phyloP scores from a whole-genome alignment of 2,329 filamentous ascomycete genomes.

The Trichothecium sympodiale region DNA sequence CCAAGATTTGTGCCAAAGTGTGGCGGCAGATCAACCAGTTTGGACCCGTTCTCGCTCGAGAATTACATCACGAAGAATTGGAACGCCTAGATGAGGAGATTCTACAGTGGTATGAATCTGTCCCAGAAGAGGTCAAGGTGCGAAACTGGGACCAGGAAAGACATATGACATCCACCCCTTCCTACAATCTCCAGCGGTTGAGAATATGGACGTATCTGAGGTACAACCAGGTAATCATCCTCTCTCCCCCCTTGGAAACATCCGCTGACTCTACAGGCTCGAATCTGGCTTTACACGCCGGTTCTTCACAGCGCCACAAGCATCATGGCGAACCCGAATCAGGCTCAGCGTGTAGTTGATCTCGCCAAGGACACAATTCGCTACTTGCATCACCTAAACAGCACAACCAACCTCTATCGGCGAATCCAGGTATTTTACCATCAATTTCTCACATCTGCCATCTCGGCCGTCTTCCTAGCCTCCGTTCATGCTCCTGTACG shows the following conservation, averaged over 20 bases:
- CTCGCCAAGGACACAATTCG: constrained; percentile 68
- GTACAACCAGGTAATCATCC: constrained; percentile 55
- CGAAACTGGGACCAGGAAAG: constrained; percentile 48
- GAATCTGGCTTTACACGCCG: constrained; percentile 79
- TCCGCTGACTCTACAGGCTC: constrained; percentile 39
- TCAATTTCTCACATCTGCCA: constrained; percentile 65
- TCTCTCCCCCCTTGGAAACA: not conserved
- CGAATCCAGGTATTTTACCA: constrained; percentile 68
- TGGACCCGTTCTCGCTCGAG: constrained; percentile 47
- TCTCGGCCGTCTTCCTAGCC: constrained; percentile 66
- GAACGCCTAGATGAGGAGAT: constrained; percentile 74
- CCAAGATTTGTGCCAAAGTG: constrained; percentile 71
- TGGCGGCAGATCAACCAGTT: constrained; percentile 71
- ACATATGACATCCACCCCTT: constrained; percentile 41
- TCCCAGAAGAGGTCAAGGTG: constrained; percentile 50
- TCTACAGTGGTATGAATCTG: constrained; percentile 71
- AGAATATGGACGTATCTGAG: constrained; percentile 78
- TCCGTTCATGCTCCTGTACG: constrained; percentile 63
- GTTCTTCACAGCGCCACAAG: constrained; percentile 75
- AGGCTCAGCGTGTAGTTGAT: constrained; percentile 64
- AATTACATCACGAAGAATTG: constrained; percentile 63
- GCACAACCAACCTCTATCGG: constrained; percentile 59
- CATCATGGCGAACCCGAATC: constrained; percentile 64
- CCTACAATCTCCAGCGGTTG: constrained; percentile 59
- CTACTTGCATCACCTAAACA: constrained; percentile 60